These are phyloP conservation scores for Colletotrichum sp. DNA, from an alignment of 2,329 filamentous ascomycete genomes.

Conservation along the genomic window DNA sequence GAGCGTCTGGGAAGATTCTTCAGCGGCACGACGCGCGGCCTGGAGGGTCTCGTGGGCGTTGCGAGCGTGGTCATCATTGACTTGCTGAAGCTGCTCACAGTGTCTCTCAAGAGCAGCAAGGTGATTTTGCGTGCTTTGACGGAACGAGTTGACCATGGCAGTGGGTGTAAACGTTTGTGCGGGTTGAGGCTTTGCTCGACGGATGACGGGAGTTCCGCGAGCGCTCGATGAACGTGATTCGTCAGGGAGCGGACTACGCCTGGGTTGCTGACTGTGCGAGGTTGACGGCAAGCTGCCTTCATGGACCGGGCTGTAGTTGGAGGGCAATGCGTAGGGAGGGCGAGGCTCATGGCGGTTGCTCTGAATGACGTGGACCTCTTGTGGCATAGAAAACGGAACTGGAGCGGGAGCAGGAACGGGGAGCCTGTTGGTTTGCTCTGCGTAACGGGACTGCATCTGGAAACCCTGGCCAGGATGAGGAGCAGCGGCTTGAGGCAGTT, in stretches of 20 bases:
- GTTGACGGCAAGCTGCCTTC: conserved; percentile 9
- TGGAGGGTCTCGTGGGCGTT: neutral
- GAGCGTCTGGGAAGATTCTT: conserved; percentile 1
- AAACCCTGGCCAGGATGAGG: conserved; percentile 2
- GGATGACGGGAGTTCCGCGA: conserved; percentile 10
- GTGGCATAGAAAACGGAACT: neutral
- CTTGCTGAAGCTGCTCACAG: conserved; percentile 4
- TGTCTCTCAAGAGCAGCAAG: neutral
- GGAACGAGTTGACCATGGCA: conserved; percentile 8
- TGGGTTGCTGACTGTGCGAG: neutral
- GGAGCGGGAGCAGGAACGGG: neutral
- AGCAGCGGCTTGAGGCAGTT: neutral
- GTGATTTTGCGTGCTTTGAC: conserved; percentile 1
- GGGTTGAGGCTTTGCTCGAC: conserved; percentile 3
- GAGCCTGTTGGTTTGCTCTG: neutral
- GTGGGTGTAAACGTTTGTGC: conserved; percentile 11
- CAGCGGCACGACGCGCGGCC: neutral
- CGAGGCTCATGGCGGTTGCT: conserved; percentile 7
- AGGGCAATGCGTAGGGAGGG: neutral
- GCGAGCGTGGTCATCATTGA: neutral
- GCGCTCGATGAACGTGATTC: conserved; percentile 7
- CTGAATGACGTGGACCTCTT: conserved; percentile 14
- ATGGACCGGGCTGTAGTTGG: conserved; percentile 6
- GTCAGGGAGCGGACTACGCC: conserved; percentile 15
- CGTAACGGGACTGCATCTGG: conserved; percentile 3